phyloP scores from a whole-genome alignment of 225 moss, liverwort and hornwort genomes.

The Marchantia paleacea region DNA sequence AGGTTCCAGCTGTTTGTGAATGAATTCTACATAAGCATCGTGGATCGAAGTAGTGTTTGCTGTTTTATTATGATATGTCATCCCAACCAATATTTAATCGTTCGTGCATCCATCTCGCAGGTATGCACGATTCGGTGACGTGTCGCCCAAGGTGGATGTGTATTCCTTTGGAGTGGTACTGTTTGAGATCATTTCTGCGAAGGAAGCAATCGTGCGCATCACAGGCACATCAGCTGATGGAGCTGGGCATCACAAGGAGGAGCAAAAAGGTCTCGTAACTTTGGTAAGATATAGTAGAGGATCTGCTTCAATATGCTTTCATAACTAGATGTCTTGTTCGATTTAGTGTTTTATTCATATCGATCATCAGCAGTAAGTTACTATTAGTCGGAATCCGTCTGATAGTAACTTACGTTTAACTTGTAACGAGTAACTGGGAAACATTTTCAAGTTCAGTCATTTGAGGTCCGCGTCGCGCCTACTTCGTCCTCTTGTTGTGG shows the following conservation, averaged over 20 bases:
- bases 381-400: background rate
- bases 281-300: conserved; percentile 41
- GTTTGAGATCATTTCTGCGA: conserved; percentile 76
- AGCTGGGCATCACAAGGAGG: conserved; percentile 37
- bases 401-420: background rate
- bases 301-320: background rate
- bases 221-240: conserved; percentile 17
- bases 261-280: conserved; percentile 72
- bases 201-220: conserved; percentile 69
- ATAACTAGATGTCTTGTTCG: background rate
- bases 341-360: background rate
- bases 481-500: background rate
- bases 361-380: too few relatives aligned
- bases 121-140: conserved; percentile 87
- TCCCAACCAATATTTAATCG: background rate
- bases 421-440: background rate
- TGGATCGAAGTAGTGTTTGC: background rate
- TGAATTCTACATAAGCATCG: background rate
- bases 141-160: conserved; percentile 87
- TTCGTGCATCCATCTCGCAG: conserved; percentile 30
- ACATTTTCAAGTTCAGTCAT: background rate
- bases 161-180: conserved; percentile 89
- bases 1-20: background rate
- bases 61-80: too few relatives aligned
- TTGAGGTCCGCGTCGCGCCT: background rate